These are phyloP conservation scores for Magnusiomyces tetraspermus DNA, from an alignment of 1,139 yeast species.

Conservation along the genomic window DNA sequence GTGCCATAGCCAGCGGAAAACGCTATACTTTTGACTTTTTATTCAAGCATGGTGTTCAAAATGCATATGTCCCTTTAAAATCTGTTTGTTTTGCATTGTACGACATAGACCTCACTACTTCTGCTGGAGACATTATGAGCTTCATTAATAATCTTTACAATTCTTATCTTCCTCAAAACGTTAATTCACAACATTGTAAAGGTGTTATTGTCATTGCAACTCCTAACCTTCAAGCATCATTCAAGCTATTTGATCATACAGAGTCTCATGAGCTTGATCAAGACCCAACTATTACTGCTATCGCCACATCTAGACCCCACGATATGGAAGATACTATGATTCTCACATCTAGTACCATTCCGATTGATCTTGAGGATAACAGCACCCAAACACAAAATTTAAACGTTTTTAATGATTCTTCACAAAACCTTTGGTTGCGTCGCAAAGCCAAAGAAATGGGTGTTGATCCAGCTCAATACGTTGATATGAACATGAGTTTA, in stretches of 20 bases:
- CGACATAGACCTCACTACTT: background rate
- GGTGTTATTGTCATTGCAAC: background rate
- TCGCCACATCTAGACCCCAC: background rate
- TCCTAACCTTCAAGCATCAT: background rate
- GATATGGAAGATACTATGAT: background rate
- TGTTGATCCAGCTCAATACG: background rate
- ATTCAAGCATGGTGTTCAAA: background rate
- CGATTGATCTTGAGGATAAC: background rate
- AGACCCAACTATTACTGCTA: slow-evolving; percentile 1
- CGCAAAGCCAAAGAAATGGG: slow-evolving; percentile 12
- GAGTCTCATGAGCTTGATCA: background rate
- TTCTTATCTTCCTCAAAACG: background rate
- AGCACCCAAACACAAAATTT: background rate
- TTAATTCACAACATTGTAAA: background rate
- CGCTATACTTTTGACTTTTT: background rate
- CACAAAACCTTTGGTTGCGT: slow-evolving; percentile 10
- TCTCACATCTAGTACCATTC: background rate
- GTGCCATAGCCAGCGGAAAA: background rate
- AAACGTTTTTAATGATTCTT: background rate
- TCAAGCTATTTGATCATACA: background rate
- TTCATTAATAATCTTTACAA: background rate
- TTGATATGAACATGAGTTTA: background rate
- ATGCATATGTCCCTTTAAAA: slow-evolving; percentile 1
- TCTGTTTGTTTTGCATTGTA: background rate
- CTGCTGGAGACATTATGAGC: background rate